These are phyloP conservation scores for Cryptosporidium xiaoi DNA, from an alignment of 169 alveolate species.

Conservation along the genomic window DNA sequence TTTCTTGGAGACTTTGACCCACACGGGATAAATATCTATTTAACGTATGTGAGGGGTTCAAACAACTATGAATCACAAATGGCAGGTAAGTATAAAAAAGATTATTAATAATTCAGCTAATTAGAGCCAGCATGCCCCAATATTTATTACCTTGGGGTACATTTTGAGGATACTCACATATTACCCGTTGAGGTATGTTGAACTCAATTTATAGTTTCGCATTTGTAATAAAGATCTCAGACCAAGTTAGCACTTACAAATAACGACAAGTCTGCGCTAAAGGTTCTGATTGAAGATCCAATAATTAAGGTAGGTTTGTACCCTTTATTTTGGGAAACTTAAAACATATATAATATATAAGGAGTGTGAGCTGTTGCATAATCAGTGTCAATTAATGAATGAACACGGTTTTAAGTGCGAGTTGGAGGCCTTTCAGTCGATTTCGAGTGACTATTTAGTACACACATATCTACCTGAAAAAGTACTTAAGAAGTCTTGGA, in stretches of 20 bases:
- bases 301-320: constrained; percentile 28
- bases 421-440: constrained; percentile 68
- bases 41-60: constrained; percentile 67
- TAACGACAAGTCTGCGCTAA: constrained; percentile 31
- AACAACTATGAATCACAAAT: constrained; percentile 46
- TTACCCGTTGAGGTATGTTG: constrained; percentile 49
- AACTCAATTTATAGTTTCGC: neutral
- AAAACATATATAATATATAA: neutral
- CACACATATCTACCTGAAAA: constrained; percentile 45
- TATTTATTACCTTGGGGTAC: constrained; percentile 57
- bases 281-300: constrained; percentile 13
- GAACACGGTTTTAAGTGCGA: constrained; percentile 49
- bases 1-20: constrained; percentile 70
- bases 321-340: neutral
- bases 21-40: constrained; percentile 61
- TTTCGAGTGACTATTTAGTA: constrained; percentile 65
- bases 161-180: constrained; percentile 26
- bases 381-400: constrained; percentile 31
- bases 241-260: constrained; percentile 37
- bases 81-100: constrained; percentile 21
- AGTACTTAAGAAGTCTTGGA: constrained; percentile 61
- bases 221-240: neutral
- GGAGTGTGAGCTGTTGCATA: constrained; percentile 32
- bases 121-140: constrained; percentile 42
- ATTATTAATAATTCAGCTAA: neutral